Percentiles rank a stretch among this genome's conserved stretches.
These are phyloP conservation scores for Chondrostereum purpureum DNA, from an alignment of 1,284 basidiomycete species.

Conservation along the genomic window DNA sequence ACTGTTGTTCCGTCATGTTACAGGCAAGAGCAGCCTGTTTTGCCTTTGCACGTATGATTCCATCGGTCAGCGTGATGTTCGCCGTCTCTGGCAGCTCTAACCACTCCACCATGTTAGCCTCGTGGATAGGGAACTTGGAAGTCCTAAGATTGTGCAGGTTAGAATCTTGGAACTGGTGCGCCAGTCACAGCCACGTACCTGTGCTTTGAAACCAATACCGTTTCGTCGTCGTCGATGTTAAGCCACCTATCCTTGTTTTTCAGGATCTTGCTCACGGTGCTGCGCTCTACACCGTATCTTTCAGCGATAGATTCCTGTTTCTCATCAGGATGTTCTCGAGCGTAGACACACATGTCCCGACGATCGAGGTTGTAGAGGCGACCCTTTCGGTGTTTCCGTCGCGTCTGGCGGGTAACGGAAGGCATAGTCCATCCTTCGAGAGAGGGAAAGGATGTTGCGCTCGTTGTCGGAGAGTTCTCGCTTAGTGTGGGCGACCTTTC, in stretches of 20 bases:
- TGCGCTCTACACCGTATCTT: conserved; percentile 76
- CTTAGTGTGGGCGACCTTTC: conserved; percentile 58
- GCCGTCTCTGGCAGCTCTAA: conserved; percentile 45
- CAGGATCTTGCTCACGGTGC: conserved; percentile 90
- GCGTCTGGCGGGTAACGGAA: conserved; percentile 20
- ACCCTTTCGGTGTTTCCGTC: conserved; percentile 58
- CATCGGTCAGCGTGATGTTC: conserved; percentile 59
- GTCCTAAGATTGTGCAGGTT: conserved; percentile 37
- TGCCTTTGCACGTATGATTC: conserved; percentile 65
- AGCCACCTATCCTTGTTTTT: conserved; percentile 82
- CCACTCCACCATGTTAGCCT: conserved; percentile 57
- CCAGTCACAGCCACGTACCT: conserved; percentile 40
- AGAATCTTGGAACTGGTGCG: conserved; percentile 7
- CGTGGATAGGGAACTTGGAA: conserved; percentile 75
- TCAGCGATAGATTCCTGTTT: conserved; percentile 79
- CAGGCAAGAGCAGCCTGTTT: conserved; percentile 65
- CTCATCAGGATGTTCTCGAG: conserved; percentile 53
- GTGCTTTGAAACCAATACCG: conserved; percentile 54
- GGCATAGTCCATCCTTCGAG: conserved; percentile 8
- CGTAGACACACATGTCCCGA: conserved; percentile 70
- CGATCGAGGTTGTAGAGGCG: conserved; percentile 70
- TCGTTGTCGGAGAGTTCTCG: conserved; percentile 45
- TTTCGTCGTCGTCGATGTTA: conserved; percentile 53
- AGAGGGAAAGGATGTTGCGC: conserved; percentile 17
- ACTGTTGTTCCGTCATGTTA: conserved; percentile 62